Evolutionary conservation across 2,329 filamentous ascomycete genomes (phyloP), one percentile per base, ranked within the genome.

Genomic region (Niveomyces coronatus): DNA sequence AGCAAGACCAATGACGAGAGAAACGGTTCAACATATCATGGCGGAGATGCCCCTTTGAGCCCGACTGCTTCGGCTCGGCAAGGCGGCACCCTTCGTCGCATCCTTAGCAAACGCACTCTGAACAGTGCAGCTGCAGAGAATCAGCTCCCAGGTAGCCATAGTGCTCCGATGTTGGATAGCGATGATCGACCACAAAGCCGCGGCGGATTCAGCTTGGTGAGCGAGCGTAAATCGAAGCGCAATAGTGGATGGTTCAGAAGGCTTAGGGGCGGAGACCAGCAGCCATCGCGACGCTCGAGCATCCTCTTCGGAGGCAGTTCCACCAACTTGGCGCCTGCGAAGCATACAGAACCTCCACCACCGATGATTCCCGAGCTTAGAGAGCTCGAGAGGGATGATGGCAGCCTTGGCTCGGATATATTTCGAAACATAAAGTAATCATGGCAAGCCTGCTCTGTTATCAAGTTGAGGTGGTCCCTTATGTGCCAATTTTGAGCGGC

Each of bases 281-380:
- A 49, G 7, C 44, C 52, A 30, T 55, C 55, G 47, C 68, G 63
- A 46, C 54, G 68, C 28, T 50, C 62, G 31, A 69, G 64, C 49
- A 51, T 65, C 41, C 45, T 64, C 32, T 60, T 65, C 40, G 60
- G 68, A 38, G 60, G 67, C 31, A 58, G 63, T 17, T 36, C 44
- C 29, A 47, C 51, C 32, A 31, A 35, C 10, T 37, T 53, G 18
- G 42, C 54, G 35, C 44, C 44, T 9, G 39, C 48, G 49, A 65
- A 64, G 44, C 54, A 61, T 5, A 45, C 53, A 24, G 68, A 67
- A 9, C 71, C 73, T 8, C 74, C 73, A 40, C 71, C 74, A 26
- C 74, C 74, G 17, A 76, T 70, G 70, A 76, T 78, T 35, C 74
- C 74, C 15, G 73, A 77, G 51, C 59, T 77, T 35, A 63, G 57